phyloP scores from a whole-genome alignment of 2,329 filamentous ascomycete species.

The Grosmannia serpens region DNA sequence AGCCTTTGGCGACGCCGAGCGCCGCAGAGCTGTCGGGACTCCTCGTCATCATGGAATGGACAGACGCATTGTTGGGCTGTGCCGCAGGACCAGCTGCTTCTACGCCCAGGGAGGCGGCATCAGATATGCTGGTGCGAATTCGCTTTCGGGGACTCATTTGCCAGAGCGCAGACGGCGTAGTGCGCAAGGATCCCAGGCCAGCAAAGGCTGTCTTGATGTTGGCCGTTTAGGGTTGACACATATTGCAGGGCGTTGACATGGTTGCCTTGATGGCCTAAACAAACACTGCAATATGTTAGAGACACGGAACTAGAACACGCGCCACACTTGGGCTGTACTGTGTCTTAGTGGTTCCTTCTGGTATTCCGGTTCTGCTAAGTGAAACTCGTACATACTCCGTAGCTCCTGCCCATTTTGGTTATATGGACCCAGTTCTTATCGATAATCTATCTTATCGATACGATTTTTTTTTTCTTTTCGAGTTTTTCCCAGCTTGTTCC shows the following conservation, averaged over 20 bases:
- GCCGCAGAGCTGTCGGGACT: slow-evolving; percentile 5
- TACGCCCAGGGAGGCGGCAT: background rate
- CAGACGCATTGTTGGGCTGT: slow-evolving; percentile 1
- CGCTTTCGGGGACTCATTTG: slow-evolving; percentile 32
- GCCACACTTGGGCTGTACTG: background rate
- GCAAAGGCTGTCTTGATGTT: background rate
- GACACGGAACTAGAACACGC: background rate
- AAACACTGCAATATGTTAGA: background rate
- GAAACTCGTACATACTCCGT: background rate
- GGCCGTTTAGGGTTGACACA: background rate
- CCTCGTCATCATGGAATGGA: background rate
- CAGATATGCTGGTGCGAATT: slow-evolving; percentile 23
- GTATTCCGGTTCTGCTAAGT: background rate
- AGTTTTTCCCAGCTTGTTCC: background rate
- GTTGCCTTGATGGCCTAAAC: background rate
- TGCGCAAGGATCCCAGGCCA: background rate
- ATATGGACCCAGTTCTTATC: background rate
- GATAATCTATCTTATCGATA: slow-evolving; percentile 2
- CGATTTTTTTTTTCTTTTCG: background rate
- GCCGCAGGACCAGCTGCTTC: background rate
- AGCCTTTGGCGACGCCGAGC: slow-evolving; percentile 5
- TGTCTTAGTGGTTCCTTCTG: background rate
- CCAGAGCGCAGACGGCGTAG: background rate
- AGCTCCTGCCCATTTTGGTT: background rate
- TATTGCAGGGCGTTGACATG: background rate